Percentiles rank a stretch among this genome's conserved stretches.
phyloP scores from a whole-genome alignment of 768 basidiomycete genomes.

The Vararia minispora region DNA sequence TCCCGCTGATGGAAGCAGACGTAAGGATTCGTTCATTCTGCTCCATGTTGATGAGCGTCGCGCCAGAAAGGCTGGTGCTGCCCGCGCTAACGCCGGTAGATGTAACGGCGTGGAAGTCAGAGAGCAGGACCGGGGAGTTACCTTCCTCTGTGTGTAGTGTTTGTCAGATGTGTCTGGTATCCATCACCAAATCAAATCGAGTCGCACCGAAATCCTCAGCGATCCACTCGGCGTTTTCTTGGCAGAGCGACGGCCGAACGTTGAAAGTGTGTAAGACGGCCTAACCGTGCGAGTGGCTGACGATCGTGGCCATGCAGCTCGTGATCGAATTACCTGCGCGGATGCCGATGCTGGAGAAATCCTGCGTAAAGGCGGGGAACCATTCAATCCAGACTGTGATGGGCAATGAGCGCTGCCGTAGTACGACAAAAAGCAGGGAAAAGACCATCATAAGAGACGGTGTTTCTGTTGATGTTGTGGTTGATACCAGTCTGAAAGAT shows the following conservation, averaged over 20 bases:
- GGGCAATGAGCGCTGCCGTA: not conserved
- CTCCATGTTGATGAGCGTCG: constrained; percentile 21
- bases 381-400: constrained; percentile 19
- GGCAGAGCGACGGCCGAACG: constrained; percentile 16
- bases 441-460: constrained; percentile 19
- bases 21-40: constrained; percentile 10
- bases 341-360: constrained; percentile 18
- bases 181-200: too few relatives aligned
- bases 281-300: constrained; percentile 14
- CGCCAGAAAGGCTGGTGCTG: constrained; percentile 15
- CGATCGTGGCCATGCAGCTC: constrained; percentile 15
- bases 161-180: too few relatives aligned
- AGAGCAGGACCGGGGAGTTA: constrained; percentile 18
- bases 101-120: constrained; percentile 22
- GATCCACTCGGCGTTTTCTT: constrained; percentile 25
- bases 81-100: constrained; percentile 21
- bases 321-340: constrained; percentile 15
- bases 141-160: too few relatives aligned
- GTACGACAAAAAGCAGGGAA: too few relatives aligned
- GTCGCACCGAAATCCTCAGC: constrained; percentile 21
- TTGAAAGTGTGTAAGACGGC: constrained; percentile 16
- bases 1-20: constrained; percentile 15
- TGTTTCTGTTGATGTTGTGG: constrained; percentile 14
- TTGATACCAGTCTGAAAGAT: constrained; percentile 24
- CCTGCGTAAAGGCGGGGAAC: constrained; percentile 18